Conservation (phyloP, 2,329 filamentous ascomycete genomes). For the Emergomyces orientalis region DNA sequence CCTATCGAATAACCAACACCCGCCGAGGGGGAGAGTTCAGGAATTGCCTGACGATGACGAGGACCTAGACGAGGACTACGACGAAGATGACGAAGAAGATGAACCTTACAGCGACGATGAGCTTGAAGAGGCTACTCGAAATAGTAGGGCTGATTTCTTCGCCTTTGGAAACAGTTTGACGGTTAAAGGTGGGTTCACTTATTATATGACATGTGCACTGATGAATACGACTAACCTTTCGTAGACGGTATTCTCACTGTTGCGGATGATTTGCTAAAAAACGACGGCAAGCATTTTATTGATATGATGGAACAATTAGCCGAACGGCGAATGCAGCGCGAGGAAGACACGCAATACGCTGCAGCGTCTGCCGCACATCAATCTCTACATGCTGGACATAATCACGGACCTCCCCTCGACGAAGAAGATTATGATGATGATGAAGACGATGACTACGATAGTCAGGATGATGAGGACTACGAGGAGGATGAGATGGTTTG, state of each 20-base stretch:
- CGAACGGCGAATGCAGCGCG: constrained; percentile 91
- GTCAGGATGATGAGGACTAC: constrained; percentile 55
- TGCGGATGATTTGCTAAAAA: constrained; percentile 95
- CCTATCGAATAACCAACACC: constrained; percentile 47
- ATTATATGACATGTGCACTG: background rate
- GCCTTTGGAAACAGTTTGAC: constrained; percentile 96
- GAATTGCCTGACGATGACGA: constrained; percentile 49
- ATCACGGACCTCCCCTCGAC: constrained; percentile 62
- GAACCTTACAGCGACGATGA: constrained; percentile 58
- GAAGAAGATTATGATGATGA: constrained; percentile 65
- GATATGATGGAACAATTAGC: constrained; percentile 99
- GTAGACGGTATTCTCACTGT: constrained; percentile 92
- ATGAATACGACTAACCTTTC: constrained; percentile 20
- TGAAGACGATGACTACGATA: constrained; percentile 62
- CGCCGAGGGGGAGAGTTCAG: constrained; percentile 64
- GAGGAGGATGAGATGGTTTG: constrained; percentile 57
- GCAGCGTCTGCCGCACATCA: constrained; percentile 51
- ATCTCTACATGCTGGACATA: constrained; percentile 59
- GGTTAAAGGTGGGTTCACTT: constrained; percentile 59
- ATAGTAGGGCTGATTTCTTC: constrained; percentile 71
- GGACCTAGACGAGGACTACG: constrained; percentile 47
- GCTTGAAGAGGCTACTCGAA: constrained; percentile 52
- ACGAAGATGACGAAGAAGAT: constrained; percentile 62
- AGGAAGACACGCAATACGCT: constrained; percentile 73
- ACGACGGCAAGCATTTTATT: constrained; percentile 98